Conservation (phyloP, 2,329 filamentous ascomycete genomes). For the Penicillium sp. region DNA sequence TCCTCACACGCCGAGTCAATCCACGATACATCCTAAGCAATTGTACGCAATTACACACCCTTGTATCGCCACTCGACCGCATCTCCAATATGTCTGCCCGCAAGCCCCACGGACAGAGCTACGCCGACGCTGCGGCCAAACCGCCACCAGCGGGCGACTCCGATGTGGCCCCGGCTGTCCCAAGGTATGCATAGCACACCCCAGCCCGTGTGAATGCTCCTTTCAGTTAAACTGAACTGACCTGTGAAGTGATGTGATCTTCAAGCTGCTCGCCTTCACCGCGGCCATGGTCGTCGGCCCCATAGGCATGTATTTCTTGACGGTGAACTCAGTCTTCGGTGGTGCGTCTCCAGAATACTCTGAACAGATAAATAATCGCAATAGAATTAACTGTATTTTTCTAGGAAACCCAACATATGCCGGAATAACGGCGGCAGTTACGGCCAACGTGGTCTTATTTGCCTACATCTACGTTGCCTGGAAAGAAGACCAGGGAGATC, state of each 20-base stretch:
- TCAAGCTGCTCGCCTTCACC: slow-evolving; percentile 88
- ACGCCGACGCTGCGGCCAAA: slow-evolving; percentile 32
- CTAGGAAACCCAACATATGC: slow-evolving; percentile 87
- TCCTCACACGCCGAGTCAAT: background rate
- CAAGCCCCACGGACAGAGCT: slow-evolving; percentile 35
- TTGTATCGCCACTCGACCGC: background rate
- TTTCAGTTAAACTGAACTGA: background rate
- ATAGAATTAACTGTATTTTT: no score
- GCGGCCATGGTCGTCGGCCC: slow-evolving; percentile 87
- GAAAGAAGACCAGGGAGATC: slow-evolving; percentile 82
- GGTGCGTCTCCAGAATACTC: slow-evolving; percentile 69
- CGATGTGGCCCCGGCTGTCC: slow-evolving; percentile 80
- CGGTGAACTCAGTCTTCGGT: slow-evolving; percentile 74
- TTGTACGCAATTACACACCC: background rate
- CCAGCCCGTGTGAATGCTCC: background rate
- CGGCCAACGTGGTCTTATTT: slow-evolving; percentile 89
- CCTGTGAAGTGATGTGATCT: slow-evolving; percentile 70
- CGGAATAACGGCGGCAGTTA: slow-evolving; percentile 80
- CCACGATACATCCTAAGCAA: background rate
- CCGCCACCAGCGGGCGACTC: slow-evolving; percentile 60
- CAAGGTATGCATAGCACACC: slow-evolving; percentile 63
- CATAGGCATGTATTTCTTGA: slow-evolving; percentile 85
- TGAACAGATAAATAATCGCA: no score
- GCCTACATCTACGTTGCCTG: slow-evolving; percentile 92
- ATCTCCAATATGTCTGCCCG: slow-evolving; percentile 35